Conservation (phyloP, 2,329 filamentous ascomycete genomes). For the Colletotrichum agaves region DNA sequence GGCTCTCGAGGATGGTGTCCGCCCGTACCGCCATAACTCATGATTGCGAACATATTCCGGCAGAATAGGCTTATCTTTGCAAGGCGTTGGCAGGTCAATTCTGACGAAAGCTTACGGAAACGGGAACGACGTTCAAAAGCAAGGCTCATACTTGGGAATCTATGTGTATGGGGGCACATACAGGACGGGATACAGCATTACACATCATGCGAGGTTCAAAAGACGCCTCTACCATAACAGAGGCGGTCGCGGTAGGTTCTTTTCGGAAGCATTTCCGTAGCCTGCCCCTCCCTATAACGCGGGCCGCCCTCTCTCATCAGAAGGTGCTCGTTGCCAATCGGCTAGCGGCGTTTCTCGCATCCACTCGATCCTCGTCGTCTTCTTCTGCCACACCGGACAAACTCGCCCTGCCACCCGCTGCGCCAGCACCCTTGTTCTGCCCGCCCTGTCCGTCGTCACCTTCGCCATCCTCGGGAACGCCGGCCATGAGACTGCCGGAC, state of each 20-base stretch:
- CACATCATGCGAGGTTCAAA: constrained; percentile 33
- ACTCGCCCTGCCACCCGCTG: constrained; percentile 57
- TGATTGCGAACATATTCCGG: not conserved
- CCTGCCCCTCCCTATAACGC: constrained; percentile 17
- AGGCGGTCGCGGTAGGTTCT: constrained; percentile 13
- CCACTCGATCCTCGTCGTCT: constrained; percentile 91
- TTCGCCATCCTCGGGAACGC: constrained; percentile 70
- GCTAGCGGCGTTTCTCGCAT: constrained; percentile 95
- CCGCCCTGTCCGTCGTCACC: constrained; percentile 53
- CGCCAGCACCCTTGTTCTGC: constrained; percentile 49
- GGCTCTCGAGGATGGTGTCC: not conserved
- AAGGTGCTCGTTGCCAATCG: constrained; percentile 95
- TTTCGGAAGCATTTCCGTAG: constrained; percentile 12
- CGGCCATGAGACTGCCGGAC: constrained; percentile 76
- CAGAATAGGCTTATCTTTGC: not conserved
- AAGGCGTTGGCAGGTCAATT: not conserved
- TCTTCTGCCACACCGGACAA: constrained; percentile 76
- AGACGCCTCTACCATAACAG: constrained; percentile 5
- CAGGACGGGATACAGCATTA: constrained; percentile 35
- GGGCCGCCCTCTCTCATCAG: constrained; percentile 52
- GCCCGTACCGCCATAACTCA: not conserved
- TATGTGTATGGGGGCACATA: constrained; percentile 36
- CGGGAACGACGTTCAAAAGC: not conserved
- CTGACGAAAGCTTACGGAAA: not conserved
- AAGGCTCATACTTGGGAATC: constrained; percentile 38